Evolutionary conservation across 495 filamentous ascomycete genomes (phyloP).

Genomic region (Usnea hakonensis): DNA sequence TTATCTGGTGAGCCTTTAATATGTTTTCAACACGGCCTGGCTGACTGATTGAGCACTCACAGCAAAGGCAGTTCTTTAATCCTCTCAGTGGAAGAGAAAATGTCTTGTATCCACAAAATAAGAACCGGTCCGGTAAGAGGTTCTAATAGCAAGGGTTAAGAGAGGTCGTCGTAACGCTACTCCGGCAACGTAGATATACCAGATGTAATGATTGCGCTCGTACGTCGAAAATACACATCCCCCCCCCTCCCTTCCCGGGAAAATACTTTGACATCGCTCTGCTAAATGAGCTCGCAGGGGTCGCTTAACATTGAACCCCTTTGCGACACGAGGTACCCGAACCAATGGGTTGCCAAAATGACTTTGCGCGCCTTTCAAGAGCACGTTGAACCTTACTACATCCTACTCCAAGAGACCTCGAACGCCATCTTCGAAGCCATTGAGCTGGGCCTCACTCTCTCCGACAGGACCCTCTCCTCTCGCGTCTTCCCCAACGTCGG

Average conservation of each 20-base stretch:
- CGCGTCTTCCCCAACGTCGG: constrained; percentile 4
- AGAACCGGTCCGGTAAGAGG: constrained; percentile 4
- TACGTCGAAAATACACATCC: constrained; percentile 2
- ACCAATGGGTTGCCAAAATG: constrained; percentile 5
- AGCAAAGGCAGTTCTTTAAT: constrained; percentile 10
- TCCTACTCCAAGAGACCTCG: constrained; percentile 1
- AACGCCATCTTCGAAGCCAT: constrained; percentile 3
- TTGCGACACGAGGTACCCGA: constrained; percentile 2
- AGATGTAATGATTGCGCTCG: constrained; percentile 6
- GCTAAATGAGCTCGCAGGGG: constrained; percentile 1
- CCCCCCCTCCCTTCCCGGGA: no score
- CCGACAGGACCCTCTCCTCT: neutral
- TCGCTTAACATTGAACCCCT: constrained; percentile 6
- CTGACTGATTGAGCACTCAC: constrained; percentile 3
- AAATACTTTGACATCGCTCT: neutral
- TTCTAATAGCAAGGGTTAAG: neutral
- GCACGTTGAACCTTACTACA: constrained; percentile 11
- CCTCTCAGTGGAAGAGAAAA: constrained; percentile 9
- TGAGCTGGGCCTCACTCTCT: constrained; percentile 7
- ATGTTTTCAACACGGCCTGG: no score
- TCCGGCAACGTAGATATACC: neutral
- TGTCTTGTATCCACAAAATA: constrained; percentile 7
- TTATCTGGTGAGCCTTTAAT: no score
- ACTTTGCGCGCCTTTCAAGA: constrained; percentile 5
- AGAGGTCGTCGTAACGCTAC: constrained; percentile 8